A percentile compares a stretch with the other conserved stretches of the same genome.
Conservation (phyloP, 1,139 yeast species). For the Candida buenavistaensis region DNA sequence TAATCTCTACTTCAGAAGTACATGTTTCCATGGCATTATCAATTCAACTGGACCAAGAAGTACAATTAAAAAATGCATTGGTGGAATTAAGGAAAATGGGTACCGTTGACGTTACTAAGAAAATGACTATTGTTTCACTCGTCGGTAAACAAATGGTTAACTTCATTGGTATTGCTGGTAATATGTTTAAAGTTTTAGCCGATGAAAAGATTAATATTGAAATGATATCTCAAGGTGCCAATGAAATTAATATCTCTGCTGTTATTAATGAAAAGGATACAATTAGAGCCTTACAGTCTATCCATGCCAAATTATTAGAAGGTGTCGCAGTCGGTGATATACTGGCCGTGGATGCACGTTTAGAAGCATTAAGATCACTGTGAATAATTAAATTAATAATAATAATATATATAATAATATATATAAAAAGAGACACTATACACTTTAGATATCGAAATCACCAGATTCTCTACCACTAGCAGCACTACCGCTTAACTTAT, state of each 20-base stretch:
- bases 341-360: conserved; percentile 38
- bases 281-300: conserved; percentile 78
- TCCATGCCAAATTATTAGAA: conserved; percentile 77
- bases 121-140: conserved; percentile 87
- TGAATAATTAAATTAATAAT: conserved; percentile 17
- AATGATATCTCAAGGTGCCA: conserved; percentile 98
- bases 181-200: conserved; percentile 93
- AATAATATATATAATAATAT: neutral
- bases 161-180: conserved; percentile 94
- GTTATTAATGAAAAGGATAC: conserved; percentile 86
- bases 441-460: conserved; percentile 42
- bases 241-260: conserved; percentile 94
- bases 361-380: conserved; percentile 36
- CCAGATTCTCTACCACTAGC: conserved; percentile 36
- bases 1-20: conserved; percentile 95
- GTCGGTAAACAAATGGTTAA: conserved; percentile 98
- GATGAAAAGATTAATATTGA: conserved; percentile 91
- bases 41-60: conserved; percentile 63
- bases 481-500: conserved; percentile 21
- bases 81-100: conserved; percentile 80
- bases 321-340: conserved; percentile 38
- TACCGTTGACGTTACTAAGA: conserved; percentile 80
- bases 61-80: conserved; percentile 65
- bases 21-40: conserved; percentile 98
- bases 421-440: too few relatives aligned